Evolutionary conservation across 225 moss, liverwort and hornwort genomes (phyloP), one percentile per base, ranked within the genome.

Genomic region (Sphagnum tenellum): DNA sequence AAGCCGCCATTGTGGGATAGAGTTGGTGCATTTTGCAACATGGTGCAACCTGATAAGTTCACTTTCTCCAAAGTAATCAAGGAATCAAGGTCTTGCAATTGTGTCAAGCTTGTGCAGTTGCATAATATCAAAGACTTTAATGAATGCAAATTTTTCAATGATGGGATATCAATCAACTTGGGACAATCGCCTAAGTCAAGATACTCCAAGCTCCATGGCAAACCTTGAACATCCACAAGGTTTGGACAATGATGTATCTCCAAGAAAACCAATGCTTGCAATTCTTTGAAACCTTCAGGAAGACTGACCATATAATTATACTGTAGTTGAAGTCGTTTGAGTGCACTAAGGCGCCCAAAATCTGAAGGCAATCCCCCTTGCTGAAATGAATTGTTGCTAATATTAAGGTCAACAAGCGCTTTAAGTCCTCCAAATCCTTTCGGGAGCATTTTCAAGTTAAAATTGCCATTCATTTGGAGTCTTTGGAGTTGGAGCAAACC

Each of bases 21-120:
- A 7, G 5, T 5, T 44, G 12, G 7, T 52, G 0, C 8, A 5
- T 46, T 61, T 10, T 61, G 61, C 64, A 55, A 69, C 44, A 53
- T 50, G 72, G 66, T 7, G 66, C 71, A 65, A 0, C 60, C 79
- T 72, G 65, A 4, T 12, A 61, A 2, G 45, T 49, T 0, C 7
- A 80, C 29, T 2, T 56, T 48, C 0, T 79, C 75, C 69, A 76
- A 51, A 73, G 57, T 29, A 3, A 46, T 68, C 46, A 73, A 46
- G 6, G 2, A 64, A 10, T 68, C 67, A 44, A 73, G 3, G 0
- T 68, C 68, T 10, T 14, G 5, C 63, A 73, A 46, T 3, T 53
- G 46, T 68, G 51, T 59, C 63, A 73, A 63, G 9, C n/a, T 58
- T 7, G 44, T 51, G 62, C 67, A 73, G 47, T 67, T 68, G 59